Base-by-base conservation (phyloP, 352 stramenopile species). In the Phytophthora cryptogea region DNA sequence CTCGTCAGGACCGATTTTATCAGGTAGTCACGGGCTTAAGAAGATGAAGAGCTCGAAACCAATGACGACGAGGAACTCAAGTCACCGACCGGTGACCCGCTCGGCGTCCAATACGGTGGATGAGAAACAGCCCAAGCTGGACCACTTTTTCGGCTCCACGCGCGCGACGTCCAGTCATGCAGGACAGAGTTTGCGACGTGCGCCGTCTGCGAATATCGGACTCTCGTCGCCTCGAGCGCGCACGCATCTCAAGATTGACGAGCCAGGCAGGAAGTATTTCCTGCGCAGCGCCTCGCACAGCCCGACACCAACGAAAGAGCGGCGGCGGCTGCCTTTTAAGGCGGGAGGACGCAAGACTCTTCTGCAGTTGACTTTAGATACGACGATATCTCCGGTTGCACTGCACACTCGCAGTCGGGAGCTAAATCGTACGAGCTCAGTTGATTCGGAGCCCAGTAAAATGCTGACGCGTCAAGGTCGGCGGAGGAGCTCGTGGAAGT, bases 401-500 rank as follows among this genome's bases (percentile, higher is more conserved):
- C 59, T 73, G 26, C 68, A 76, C 54, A 76, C 68, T 16, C 64
- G 68, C 23, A 72, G 63, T 37, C 54, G 54, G 47, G 59, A 67
- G 14, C 31, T 67, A 0, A 62, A 60, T 31, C 58, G 54, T 39
- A 42, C 59, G 27, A 64, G 7, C 37, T 60, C 52, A 20, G 48
- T 55, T 36, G 45, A 52, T 37, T 65, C 55, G 10, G 59, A 60
- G 23, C 36, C 62, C 31, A 35, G 41, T 0, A 76, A 76, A 55
- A 80, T 74, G 63, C 48, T 70, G 14, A 80, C 71, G 8, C 63
- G 71, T 16, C 71, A 80, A 46, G 33, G 53, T 14, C 68, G 62
- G 39, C 65, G 62, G 51, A 44, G 51, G 47, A 70, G 51, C 52
- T 74, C 78, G 9, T 91, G 82, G 82, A 74, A 63, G 14, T 91